Base-by-base conservation (phyloP, 306 rosid species). In the Trifolium subterraneum region DNA sequence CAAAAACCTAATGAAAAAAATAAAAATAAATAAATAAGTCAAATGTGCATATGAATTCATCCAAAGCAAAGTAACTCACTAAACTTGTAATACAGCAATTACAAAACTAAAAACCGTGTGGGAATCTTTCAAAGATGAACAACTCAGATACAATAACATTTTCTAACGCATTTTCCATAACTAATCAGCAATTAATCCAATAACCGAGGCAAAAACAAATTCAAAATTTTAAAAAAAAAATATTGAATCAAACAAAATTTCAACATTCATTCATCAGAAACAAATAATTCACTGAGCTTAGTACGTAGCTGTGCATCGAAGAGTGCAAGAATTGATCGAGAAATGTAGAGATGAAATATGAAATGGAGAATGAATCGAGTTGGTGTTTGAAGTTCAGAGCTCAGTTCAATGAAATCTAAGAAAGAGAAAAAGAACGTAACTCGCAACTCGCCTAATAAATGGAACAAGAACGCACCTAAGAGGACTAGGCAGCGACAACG, bases 271-370 rank as follows among this genome's bases (percentile, higher is more conserved):
- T 59, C 15, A 59, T 44, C 8, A 55, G 13, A 38, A 50, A 22
- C 56, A 69, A 47, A 58, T 10, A 10, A 18, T 41, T 39, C 22
- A 66, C n/a, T 65, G 58, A n/a, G 6, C 36, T 25, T n/a, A n/a
- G n/a, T n/a, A n/a, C n/a, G n/a, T n/a, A n/a, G n/a, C n/a, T n/a
- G n/a, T n/a, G n/a, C n/a, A n/a, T n/a, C n/a, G n/a, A n/a, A n/a
- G n/a, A n/a, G n/a, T n/a, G n/a, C n/a, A n/a, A n/a, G n/a, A n/a
- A 22, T 39, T 39, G 61, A 64, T 71, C 20, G 48, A 4, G 45
- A 70, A 61, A 61, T 19, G 42, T 60, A 59, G 64, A 25, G 76
- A 65, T 64, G 48, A 52, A 78, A 68, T 84, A 79, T 72, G 85
- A 75, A 65, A 60, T 62, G 70, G 13, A 15, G 23, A 76, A 50